Conservation (phyloP, 441 rosid genomes). For the Erysimum cheiri region DNA sequence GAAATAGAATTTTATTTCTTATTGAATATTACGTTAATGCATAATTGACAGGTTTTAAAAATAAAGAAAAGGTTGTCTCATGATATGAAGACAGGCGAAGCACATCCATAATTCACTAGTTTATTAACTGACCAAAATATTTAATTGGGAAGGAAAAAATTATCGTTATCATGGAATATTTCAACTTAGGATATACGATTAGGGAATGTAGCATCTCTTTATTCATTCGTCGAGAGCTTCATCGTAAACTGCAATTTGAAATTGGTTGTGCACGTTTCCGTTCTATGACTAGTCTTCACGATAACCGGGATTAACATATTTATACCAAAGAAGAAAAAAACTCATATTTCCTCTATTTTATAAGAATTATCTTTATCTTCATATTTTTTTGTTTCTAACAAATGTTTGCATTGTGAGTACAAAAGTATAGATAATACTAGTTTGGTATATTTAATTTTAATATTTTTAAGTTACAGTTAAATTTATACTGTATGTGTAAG, state of each 20-base stretch:
- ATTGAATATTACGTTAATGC: slow-evolving; percentile 36
- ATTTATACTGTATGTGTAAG: too few relatives aligned
- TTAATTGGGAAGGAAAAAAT: not conserved
- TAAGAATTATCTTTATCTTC: slow-evolving; percentile 5
- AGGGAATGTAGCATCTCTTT: slow-evolving; percentile 35
- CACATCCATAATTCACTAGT: slow-evolving; percentile 29
- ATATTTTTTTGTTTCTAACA: not conserved
- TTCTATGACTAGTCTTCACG: slow-evolving; percentile 38
- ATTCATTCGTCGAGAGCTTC: slow-evolving; percentile 24
- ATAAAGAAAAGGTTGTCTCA: slow-evolving; percentile 34
- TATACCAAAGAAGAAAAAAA: not conserved
- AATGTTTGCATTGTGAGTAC: not conserved
- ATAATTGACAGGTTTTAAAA: slow-evolving; percentile 30
- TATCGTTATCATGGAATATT: slow-evolving; percentile 24
- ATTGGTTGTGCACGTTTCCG: slow-evolving; percentile 26
- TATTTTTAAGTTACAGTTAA: too few relatives aligned
- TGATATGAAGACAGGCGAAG: slow-evolving; percentile 40
- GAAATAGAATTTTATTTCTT: slow-evolving; percentile 22
- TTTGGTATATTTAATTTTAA: too few relatives aligned
- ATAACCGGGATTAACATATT: not conserved
- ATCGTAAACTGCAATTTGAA: slow-evolving; percentile 4
- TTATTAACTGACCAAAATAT: slow-evolving; percentile 14
- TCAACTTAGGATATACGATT: slow-evolving; percentile 42
- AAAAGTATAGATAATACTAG: too few relatives aligned
- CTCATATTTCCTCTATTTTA: not conserved